Percentiles rank a stretch among this genome's conserved stretches.
These are phyloP conservation scores for Aspergillus steynii DNA, from an alignment of 495 filamentous ascomycete genomes.

Conservation along the genomic window DNA sequence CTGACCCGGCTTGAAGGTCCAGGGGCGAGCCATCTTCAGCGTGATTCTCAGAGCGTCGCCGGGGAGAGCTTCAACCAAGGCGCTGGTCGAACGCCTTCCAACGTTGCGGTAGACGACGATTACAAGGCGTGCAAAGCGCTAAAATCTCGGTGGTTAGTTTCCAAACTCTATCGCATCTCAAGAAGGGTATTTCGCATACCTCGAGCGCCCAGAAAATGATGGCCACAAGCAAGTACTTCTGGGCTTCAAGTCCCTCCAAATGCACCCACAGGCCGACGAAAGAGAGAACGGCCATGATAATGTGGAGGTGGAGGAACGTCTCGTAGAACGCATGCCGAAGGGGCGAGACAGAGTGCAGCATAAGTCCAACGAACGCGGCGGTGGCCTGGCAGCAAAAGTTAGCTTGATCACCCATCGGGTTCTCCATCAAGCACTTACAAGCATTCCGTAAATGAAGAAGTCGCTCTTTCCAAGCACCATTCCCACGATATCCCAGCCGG, in stretches of 20 bases:
- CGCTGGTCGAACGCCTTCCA: constrained; percentile 62
- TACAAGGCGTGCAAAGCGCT: constrained; percentile 63
- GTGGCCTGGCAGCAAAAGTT: constrained; percentile 31
- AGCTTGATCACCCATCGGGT: constrained; percentile 11
- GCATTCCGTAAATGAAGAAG: constrained; percentile 59
- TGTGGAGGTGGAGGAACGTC: constrained; percentile 83
- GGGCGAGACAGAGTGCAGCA: constrained; percentile 68
- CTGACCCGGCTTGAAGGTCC: constrained; percentile 78
- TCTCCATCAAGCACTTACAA: constrained; percentile 38
- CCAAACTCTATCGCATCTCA: background rate
- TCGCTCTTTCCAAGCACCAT: constrained; percentile 46
- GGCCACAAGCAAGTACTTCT: constrained; percentile 64
- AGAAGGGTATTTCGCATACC: constrained; percentile 17
- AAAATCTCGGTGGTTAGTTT: background rate
- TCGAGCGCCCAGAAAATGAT: constrained; percentile 79
- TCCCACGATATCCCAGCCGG: constrained; percentile 62
- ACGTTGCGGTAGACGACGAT: constrained; percentile 73
- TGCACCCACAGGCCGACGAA: constrained; percentile 74
- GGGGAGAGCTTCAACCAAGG: constrained; percentile 72
- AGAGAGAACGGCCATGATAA: constrained; percentile 61
- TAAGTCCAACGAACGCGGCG: constrained; percentile 53
- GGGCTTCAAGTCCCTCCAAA: constrained; percentile 62
- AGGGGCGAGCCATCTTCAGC: constrained; percentile 72
- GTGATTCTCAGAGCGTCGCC: constrained; percentile 84
- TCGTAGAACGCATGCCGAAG: constrained; percentile 95